Evolutionary conservation across 1,139 yeast genomes (phyloP).

Genomic region (Diutina siamensis): DNA sequence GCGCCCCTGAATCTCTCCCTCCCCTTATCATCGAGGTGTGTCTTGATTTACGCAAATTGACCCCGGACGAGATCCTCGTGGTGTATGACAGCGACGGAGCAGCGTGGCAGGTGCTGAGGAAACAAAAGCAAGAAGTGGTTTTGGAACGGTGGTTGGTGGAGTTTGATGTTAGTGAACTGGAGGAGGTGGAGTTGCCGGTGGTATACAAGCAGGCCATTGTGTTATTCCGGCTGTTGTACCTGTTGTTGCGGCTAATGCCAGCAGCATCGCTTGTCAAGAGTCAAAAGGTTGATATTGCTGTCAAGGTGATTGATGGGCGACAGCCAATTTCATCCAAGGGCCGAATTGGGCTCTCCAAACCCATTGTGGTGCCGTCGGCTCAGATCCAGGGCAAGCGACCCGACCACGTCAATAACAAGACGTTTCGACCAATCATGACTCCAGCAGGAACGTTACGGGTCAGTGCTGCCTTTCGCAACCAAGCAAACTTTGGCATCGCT

Average conservation of each 20-base stretch:
- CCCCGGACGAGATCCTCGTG: slow-evolving; percentile 50
- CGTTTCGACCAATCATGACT: slow-evolving; percentile 60
- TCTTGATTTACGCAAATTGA: slow-evolving; percentile 56
- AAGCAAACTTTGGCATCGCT: slow-evolving; percentile 14
- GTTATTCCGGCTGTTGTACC: slow-evolving; percentile 62
- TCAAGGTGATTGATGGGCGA: slow-evolving; percentile 46
- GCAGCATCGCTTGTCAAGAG: slow-evolving; percentile 35
- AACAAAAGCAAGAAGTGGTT: slow-evolving; percentile 65
- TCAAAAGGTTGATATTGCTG: slow-evolving; percentile 32
- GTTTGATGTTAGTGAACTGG: slow-evolving; percentile 35
- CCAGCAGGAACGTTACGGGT: slow-evolving; percentile 62
- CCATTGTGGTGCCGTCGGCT: slow-evolving; percentile 36
- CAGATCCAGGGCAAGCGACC: slow-evolving; percentile 21
- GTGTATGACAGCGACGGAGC: slow-evolving; percentile 41
- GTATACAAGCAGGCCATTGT: slow-evolving; percentile 69
- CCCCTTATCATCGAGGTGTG: slow-evolving; percentile 82
- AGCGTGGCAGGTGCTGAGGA: slow-evolving; percentile 38
- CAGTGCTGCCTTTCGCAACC: slow-evolving; percentile 69
- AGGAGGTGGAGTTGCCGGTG: slow-evolving; percentile 45
- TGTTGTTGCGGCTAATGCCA: slow-evolving; percentile 61
- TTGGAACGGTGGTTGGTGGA: slow-evolving; percentile 89
- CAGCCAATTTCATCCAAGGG: slow-evolving; percentile 74
- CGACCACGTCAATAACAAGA: slow-evolving; percentile 47
- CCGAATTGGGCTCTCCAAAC: slow-evolving; percentile 69
- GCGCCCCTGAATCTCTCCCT: slow-evolving; percentile 23